phyloP scores from a whole-genome alignment of 2,329 filamentous ascomycete genomes.

The Pyricularia sp. region DNA sequence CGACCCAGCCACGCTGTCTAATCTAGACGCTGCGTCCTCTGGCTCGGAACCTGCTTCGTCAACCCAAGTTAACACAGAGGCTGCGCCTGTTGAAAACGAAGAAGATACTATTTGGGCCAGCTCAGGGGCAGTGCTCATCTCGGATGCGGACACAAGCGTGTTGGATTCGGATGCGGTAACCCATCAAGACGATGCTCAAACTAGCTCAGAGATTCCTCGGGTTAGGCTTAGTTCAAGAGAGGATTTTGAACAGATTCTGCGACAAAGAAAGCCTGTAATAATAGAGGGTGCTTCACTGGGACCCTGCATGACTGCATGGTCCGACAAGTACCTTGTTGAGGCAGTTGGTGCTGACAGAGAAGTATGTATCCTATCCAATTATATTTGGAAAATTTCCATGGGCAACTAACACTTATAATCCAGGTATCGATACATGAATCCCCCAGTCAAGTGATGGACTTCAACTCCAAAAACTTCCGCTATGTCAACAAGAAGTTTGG shows the following conservation, averaged over 20 bases:
- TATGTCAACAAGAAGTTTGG: slow-evolving; percentile 63
- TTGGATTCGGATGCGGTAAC: not conserved
- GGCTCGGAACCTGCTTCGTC: not conserved
- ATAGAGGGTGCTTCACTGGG: slow-evolving; percentile 60
- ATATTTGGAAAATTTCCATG: not conserved
- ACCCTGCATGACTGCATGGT: slow-evolving; percentile 58
- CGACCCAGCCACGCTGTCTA: not conserved
- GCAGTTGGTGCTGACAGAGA: slow-evolving; percentile 52
- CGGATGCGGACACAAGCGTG: not conserved
- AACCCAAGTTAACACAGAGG: not conserved
- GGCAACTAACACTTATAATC: not conserved
- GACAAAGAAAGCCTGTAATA: slow-evolving; percentile 50
- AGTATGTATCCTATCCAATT: slow-evolving; percentile 28
- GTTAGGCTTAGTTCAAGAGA: slow-evolving; percentile 38
- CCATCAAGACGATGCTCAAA: not conserved
- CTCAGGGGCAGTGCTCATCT: not conserved
- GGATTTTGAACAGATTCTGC: slow-evolving; percentile 53
- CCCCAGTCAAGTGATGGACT: slow-evolving; percentile 60
- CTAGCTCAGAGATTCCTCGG: slow-evolving; percentile 32
- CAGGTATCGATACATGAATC: slow-evolving; percentile 69
- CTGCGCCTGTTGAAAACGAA: not conserved
- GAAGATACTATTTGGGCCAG: not conserved
- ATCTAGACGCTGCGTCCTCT: not conserved
- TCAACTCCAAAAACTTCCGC: slow-evolving; percentile 72
- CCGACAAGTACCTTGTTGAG: slow-evolving; percentile 53